These are phyloP conservation scores for Pichia sp. DNA, from an alignment of 1,139 yeast species.

Conservation along the genomic window DNA sequence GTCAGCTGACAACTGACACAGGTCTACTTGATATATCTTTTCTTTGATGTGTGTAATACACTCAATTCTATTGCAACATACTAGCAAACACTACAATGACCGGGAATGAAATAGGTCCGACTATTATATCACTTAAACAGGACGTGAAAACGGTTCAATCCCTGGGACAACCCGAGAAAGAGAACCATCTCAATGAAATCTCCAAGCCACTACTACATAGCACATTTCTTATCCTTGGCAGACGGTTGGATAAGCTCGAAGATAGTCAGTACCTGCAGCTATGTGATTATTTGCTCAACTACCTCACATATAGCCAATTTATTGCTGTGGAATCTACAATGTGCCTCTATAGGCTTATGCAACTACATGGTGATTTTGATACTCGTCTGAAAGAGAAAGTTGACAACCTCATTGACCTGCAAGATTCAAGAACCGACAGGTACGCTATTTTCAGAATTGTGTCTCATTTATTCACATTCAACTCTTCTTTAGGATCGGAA, in stretches of 20 bases:
- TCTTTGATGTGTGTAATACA: too few species aligned
- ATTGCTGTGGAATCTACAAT: conserved; percentile 6
- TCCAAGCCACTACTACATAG: conserved; percentile 7
- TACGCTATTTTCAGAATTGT: conserved; percentile 15
- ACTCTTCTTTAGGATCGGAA: conserved; percentile 12
- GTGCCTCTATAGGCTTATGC: conserved; percentile 4
- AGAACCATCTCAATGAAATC: conserved; percentile 1
- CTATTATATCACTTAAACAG: not conserved
- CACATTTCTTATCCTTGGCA: conserved; percentile 1
- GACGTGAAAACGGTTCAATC: conserved; percentile 1
- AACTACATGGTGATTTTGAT: not conserved
- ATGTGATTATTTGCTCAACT: conserved; percentile 4
- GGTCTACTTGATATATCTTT: too few species aligned
- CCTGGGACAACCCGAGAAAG: conserved; percentile 2
- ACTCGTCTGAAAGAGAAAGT: conserved; percentile 9
- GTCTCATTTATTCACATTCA: conserved; percentile 19
- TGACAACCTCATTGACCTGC: conserved; percentile 15
- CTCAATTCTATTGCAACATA: too few species aligned
- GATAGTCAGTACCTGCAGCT: not conserved
- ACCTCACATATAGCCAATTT: conserved; percentile 4
- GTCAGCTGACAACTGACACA: too few species aligned
- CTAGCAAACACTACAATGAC: not conserved
- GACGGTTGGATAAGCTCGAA: not conserved
- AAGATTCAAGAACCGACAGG: conserved; percentile 11
- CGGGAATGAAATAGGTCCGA: not conserved